A percentile compares a stretch with the other conserved stretches of the same genome.
These are phyloP conservation scores for Aspergillus sparsus DNA, from an alignment of 495 filamentous ascomycete genomes.

Conservation along the genomic window DNA sequence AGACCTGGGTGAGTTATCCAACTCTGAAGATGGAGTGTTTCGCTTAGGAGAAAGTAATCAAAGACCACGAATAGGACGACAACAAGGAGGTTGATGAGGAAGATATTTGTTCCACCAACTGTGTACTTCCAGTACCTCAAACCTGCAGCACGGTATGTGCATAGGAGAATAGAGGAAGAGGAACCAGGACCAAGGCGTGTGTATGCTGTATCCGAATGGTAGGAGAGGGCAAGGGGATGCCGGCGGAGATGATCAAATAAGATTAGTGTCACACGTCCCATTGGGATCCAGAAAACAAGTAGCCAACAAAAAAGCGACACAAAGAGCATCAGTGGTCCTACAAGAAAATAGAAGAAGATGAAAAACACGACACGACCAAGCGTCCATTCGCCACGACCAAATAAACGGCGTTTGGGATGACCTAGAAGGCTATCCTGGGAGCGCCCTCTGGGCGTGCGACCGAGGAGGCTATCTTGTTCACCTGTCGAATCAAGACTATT, in stretches of 20 bases:
- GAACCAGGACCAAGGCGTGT: constrained; percentile 66
- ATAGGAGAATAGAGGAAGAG: constrained; percentile 86
- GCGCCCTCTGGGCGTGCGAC: constrained; percentile 58
- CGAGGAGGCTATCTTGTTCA: constrained; percentile 88
- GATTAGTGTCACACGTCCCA: constrained; percentile 92
- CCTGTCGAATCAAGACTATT: constrained; percentile 84
- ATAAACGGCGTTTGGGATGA: constrained; percentile 82
- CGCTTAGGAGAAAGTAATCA: constrained; percentile 78
- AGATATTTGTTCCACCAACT: constrained; percentile 96
- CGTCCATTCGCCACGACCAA: constrained; percentile 95
- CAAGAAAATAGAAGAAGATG: constrained; percentile 90
- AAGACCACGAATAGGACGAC: constrained; percentile 90
- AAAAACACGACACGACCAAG: constrained; percentile 94
- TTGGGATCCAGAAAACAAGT: constrained; percentile 95
- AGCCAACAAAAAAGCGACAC: constrained; percentile 92
- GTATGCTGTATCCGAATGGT: constrained; percentile 81
- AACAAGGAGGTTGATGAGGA: constrained; percentile 93
- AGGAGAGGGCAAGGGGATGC: constrained; percentile 89
- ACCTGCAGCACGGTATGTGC: constrained; percentile 95
- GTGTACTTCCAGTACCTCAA: constrained; percentile 99
- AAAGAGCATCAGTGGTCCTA: constrained; percentile 84
- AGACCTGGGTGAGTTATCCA: constrained; percentile 77
- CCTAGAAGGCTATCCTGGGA: constrained; percentile 49
- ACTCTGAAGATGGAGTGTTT: constrained; percentile 65
- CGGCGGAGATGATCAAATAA: constrained; percentile 89